phyloP scores from a whole-genome alignment of 345 rosid genomes.

The Crucihimalaya himalaica region DNA sequence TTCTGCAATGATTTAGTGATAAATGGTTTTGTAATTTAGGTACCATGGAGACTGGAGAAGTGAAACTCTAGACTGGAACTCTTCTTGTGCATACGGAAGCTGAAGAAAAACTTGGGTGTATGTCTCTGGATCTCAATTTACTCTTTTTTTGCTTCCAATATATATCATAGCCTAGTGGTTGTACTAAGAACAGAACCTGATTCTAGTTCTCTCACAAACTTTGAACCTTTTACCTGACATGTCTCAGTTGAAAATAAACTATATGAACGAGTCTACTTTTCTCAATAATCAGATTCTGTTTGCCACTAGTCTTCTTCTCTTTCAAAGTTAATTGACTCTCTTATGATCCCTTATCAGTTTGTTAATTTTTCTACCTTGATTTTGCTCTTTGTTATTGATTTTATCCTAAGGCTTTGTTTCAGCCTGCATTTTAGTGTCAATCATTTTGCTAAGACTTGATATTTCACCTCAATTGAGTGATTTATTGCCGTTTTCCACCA shows the following conservation, averaged over 20 bases:
- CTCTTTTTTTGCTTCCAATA: not conserved
- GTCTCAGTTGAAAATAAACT: not conserved
- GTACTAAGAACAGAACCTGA: not conserved
- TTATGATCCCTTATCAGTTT: not conserved
- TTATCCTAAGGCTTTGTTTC: not conserved
- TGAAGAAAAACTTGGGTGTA: constrained; percentile 81
- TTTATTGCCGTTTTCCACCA: not conserved
- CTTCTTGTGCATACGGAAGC: constrained; percentile 77
- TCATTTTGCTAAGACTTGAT: not conserved
- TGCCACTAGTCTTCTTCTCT: not conserved
- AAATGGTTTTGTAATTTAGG: constrained; percentile 45
- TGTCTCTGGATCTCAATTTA: constrained; percentile 36
- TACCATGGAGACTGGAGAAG: constrained; percentile 96
- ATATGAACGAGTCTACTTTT: not conserved
- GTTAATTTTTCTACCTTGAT: not conserved
- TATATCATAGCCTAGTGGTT: not conserved
- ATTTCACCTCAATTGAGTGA: not conserved
- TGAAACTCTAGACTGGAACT: constrained; percentile 82
- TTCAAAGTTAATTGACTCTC: not conserved
- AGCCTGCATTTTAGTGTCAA: not conserved
- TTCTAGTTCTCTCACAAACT: not conserved
- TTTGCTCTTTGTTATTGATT: not conserved
- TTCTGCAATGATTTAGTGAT: constrained; percentile 9
- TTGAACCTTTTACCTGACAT: not conserved
- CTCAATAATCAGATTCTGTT: not conserved